Conservation (phyloP, 2,329 filamentous ascomycete genomes). For the Monilinia fructicola region DNA sequence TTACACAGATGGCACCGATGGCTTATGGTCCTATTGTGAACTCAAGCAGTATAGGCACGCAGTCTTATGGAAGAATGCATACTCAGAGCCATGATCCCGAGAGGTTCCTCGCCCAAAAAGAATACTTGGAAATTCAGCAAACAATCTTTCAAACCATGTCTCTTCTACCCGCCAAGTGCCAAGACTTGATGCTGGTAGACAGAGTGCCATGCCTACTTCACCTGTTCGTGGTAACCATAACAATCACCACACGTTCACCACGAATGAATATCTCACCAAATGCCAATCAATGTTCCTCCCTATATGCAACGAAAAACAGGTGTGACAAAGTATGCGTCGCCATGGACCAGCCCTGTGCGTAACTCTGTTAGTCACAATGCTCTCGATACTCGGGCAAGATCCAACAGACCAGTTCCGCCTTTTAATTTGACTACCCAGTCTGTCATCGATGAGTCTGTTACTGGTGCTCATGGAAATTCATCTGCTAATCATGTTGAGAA, state of each 20-base stretch:
- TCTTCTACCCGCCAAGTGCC: slow-evolving; percentile 53
- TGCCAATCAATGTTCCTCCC: slow-evolving; percentile 11
- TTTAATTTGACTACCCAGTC: neutral
- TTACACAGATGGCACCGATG: neutral
- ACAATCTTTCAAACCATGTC: slow-evolving; percentile 48
- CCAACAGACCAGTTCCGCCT: too few relatives aligned
- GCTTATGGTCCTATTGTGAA: neutral
- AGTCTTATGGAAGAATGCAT: slow-evolving; percentile 10
- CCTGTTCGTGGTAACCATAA: slow-evolving; percentile 45
- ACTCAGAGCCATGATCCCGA: slow-evolving; percentile 3
- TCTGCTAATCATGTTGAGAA: neutral
- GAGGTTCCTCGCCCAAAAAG: slow-evolving; percentile 11
- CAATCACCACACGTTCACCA: slow-evolving; percentile 2
- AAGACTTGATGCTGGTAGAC: slow-evolving; percentile 58
- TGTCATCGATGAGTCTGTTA: neutral
- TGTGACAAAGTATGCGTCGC: neutral
- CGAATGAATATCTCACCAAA: slow-evolving; percentile 12
- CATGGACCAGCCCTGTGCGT: neutral
- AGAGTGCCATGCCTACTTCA: slow-evolving; percentile 61
- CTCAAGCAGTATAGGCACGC: neutral
- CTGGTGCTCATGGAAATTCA: neutral
- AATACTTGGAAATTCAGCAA: slow-evolving; percentile 14
- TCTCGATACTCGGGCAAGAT: neutral
- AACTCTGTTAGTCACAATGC: slow-evolving; percentile 6
- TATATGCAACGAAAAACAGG: neutral